Conservation (phyloP, 148 eudicot genomes). For the Fagopyrum homotropicum region DNA sequence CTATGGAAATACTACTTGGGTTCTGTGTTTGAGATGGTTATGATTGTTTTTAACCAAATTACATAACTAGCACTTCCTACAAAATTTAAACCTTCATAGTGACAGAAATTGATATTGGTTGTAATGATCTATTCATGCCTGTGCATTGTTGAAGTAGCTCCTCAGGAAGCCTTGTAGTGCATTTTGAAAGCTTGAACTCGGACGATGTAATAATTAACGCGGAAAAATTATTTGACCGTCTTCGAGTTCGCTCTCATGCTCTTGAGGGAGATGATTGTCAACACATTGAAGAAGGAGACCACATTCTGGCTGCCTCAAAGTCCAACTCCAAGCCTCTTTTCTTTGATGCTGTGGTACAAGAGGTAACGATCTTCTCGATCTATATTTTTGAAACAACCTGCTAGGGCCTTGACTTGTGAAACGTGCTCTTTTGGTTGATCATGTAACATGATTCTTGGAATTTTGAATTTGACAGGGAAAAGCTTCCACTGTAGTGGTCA, state of each 20-base stretch:
- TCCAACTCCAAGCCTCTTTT: constrained; percentile 25
- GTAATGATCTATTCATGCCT: not conserved
- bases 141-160: constrained; percentile 21
- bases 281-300: constrained; percentile 37
- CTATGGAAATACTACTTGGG: not conserved
- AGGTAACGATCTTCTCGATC: constrained; percentile 28
- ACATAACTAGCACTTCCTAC: not conserved
- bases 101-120: not conserved
- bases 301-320: constrained; percentile 39
- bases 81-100: not conserved
- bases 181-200: constrained; percentile 22
- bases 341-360: constrained; percentile 48
- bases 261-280: constrained; percentile 46
- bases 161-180: constrained; percentile 34
- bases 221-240: constrained; percentile 30
- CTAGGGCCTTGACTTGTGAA: not conserved
- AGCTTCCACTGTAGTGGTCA: not conserved
- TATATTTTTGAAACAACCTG: not conserved
- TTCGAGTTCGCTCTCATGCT: constrained; percentile 49
- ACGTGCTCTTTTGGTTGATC: not conserved
- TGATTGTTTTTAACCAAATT: not conserved
- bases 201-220: constrained; percentile 28
- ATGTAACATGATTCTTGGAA: not conserved
- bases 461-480: not conserved
- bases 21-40: not conserved